phyloP scores from a whole-genome alignment of 2,329 filamentous ascomycete species.

The Monosporascus sp. region DNA sequence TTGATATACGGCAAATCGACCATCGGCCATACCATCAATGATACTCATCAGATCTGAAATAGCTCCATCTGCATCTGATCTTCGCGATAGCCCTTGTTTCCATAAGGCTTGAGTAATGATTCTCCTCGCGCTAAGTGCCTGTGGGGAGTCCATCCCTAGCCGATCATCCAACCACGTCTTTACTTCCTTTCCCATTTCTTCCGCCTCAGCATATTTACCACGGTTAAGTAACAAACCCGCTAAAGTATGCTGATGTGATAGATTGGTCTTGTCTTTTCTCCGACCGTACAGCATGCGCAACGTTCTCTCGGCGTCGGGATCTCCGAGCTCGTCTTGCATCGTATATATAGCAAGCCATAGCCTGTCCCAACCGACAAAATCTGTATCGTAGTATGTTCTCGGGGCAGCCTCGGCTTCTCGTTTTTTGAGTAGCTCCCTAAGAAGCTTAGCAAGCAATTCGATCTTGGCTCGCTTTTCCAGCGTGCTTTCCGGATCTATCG shows the following conservation, averaged over 20 bases:
- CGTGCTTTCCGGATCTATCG: constrained; percentile 5
- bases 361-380: constrained; percentile 4
- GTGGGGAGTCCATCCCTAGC: background rate
- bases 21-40: constrained; percentile 1
- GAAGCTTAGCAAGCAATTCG: constrained; percentile 4
- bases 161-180: constrained; percentile 1
- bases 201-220: constrained; percentile 3
- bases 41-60: constrained; percentile 3
- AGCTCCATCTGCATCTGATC: constrained; percentile 2
- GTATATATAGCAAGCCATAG: background rate
- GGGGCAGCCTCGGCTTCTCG: constrained; percentile 1
- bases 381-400: constrained; percentile 2
- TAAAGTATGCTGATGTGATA: constrained; percentile 7
- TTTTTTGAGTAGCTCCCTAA: constrained; percentile 2
- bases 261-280: constrained; percentile 4
- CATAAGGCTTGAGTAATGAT: constrained; percentile 1
- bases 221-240: constrained; percentile 3
- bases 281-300: constrained; percentile 4
- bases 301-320: constrained; percentile 2
- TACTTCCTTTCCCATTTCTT: background rate
- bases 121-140: constrained; percentile 1
- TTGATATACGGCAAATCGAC: constrained; percentile 8
- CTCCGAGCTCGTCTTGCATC: constrained; percentile 1
- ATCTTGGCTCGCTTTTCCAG: constrained; percentile 2
- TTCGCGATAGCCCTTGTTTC: constrained; percentile 4